Evolutionary conservation across 352 stramenopile genomes (phyloP).

Genomic region (Globisporangium spiculum): DNA sequence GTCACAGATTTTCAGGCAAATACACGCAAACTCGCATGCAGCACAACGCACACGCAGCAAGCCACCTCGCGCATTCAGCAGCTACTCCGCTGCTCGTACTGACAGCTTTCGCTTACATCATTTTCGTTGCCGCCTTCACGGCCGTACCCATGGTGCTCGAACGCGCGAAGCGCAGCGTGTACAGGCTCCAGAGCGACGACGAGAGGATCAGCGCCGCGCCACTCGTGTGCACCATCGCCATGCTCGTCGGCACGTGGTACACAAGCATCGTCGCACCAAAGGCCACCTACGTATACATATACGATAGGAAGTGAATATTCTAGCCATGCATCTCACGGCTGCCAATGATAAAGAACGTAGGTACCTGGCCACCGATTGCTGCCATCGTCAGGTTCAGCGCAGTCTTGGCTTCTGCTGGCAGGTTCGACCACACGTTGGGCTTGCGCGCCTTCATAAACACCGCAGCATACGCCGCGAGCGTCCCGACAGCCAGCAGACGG

Average conservation of each 20-base stretch:
- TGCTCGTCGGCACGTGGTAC: constrained; percentile 91
- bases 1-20: no score
- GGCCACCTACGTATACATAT: constrained; percentile 50
- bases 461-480: constrained; percentile 52
- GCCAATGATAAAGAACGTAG: no score
- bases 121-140: constrained; percentile 20
- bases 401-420: constrained; percentile 57
- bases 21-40: no score
- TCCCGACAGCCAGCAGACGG: constrained; percentile 75
- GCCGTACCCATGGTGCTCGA: constrained; percentile 29
- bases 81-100: no score
- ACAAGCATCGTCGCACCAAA: constrained; percentile 95
- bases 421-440: constrained; percentile 56
- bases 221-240: constrained; percentile 93
- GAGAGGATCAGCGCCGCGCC: constrained; percentile 51
- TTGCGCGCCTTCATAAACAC: constrained; percentile 60
- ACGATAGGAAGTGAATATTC: no score
- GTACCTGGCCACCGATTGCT: constrained; percentile 48
- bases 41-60: no score
- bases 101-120: constrained; percentile 7
- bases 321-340: no score
- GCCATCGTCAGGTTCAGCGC: constrained; percentile 55
- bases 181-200: constrained; percentile 64
- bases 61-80: no score
- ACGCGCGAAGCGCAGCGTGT: constrained; percentile 62